Evolutionary conservation across 2,329 filamentous ascomycete genomes (phyloP).

Genomic region (Colletotrichum chrysophilum): DNA sequence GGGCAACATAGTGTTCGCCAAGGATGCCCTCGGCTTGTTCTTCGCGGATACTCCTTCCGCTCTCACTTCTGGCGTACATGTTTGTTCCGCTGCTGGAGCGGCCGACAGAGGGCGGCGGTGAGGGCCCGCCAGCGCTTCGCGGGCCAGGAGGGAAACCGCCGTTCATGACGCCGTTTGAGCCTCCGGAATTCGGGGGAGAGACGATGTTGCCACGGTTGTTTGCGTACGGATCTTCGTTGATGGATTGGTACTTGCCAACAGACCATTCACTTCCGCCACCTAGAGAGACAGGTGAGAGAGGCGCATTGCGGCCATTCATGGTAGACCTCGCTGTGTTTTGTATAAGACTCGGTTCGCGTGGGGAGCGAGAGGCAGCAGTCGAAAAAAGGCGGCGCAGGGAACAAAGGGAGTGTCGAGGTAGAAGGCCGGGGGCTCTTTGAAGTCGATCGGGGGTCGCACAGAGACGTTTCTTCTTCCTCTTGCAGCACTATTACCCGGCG

Average conservation of each 20-base stretch:
- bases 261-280: conserved; percentile 87
- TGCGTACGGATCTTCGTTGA: conserved; percentile 57
- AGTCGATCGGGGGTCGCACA: neutral
- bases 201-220: conserved; percentile 64
- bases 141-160: conserved; percentile 59
- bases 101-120: conserved; percentile 87
- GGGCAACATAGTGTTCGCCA: conserved; percentile 79
- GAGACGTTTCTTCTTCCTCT: neutral
- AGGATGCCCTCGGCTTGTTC: conserved; percentile 71
- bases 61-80: conserved; percentile 70
- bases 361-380: conserved; percentile 27
- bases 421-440: neutral
- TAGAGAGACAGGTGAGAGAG: conserved; percentile 82
- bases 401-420: conserved; percentile 15
- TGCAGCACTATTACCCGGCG: neutral
- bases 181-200: conserved; percentile 74
- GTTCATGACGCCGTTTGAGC: conserved; percentile 64
- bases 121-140: conserved; percentile 69
- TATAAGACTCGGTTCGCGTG: neutral
- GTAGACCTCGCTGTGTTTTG: conserved; percentile 30
- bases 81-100: conserved; percentile 82
- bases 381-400: conserved; percentile 16
- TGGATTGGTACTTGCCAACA: conserved; percentile 68
- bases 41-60: conserved; percentile 61
- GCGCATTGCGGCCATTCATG: conserved; percentile 78